Evolutionary conservation across 768 basidiomycete species (phyloP).

Genomic region (Lyophyllum shimeji): DNA sequence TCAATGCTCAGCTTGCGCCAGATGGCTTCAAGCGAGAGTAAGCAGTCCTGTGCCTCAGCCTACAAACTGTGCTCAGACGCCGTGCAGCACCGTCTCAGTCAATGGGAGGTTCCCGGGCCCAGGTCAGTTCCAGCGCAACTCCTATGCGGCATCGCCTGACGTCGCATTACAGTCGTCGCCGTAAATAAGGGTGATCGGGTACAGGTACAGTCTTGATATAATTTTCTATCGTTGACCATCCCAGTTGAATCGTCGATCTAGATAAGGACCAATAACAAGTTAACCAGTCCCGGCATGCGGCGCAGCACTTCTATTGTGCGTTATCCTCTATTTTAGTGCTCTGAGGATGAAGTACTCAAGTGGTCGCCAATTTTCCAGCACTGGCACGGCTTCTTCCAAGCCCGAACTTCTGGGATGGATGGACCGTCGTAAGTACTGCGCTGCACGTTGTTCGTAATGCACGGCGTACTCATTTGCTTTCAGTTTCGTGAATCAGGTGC

Average conservation of each 20-base stretch:
- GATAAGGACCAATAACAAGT: conserved; percentile 27
- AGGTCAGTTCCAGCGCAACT: neutral
- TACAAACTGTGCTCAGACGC: neutral
- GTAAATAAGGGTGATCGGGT: conserved; percentile 26
- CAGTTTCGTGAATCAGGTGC: neutral
- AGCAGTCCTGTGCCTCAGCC: neutral
- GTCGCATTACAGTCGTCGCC: conserved; percentile 7
- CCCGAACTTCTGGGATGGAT: conserved; percentile 30
- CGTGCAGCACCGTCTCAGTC: conserved; percentile 22
- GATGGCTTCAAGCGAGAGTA: conserved; percentile 23
- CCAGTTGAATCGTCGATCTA: neutral
- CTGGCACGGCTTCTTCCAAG: conserved; percentile 33
- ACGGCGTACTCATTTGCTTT: neutral
- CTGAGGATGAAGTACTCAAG: neutral
- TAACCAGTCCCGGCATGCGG: conserved; percentile 23
- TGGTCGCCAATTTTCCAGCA: conserved; percentile 13
- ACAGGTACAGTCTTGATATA: conserved; percentile 2
- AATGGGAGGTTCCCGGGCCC: conserved; percentile 30
- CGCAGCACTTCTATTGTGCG: conserved; percentile 29
- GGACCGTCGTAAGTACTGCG: conserved; percentile 21
- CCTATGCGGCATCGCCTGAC: neutral
- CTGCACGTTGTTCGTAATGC: neutral
- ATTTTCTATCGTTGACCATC: neutral
- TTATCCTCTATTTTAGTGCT: neutral
- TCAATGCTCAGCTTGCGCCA: conserved; percentile 20